Conservation (phyloP, 148 eudicot genomes). For the Dianthus caryophyllus region DNA sequence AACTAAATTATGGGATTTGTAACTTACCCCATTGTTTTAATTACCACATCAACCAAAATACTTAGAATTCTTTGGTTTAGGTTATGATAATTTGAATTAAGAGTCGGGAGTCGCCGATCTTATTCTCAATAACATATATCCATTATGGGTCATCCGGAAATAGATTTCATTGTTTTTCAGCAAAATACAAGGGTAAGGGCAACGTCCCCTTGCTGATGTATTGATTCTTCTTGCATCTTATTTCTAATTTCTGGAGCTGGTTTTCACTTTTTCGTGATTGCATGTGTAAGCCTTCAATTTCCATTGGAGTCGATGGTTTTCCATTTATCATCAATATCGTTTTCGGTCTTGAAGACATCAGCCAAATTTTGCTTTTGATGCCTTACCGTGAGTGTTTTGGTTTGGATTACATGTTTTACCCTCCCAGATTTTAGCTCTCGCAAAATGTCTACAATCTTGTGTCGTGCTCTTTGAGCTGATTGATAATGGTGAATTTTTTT, state of each 20-base stretch:
- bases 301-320: not conserved
- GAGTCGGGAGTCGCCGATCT: too few species aligned
- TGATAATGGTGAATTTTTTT: not conserved
- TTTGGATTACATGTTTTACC: not conserved
- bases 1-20: too few species aligned
- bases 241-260: not conserved
- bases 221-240: not conserved
- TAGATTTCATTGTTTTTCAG: not conserved
- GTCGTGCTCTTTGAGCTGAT: not conserved
- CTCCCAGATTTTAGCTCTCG: not conserved
- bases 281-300: not conserved
- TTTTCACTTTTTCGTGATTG: not conserved
- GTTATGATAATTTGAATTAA: too few species aligned
- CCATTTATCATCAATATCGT: not conserved
- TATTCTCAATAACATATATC: not conserved
- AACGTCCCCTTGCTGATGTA: not conserved
- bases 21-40: too few species aligned
- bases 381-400: not conserved
- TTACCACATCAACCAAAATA: too few species aligned
- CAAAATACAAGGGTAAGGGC: too few species aligned
- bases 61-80: too few species aligned
- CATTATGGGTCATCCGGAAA: not conserved
- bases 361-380: not conserved
- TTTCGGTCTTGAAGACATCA: not conserved
- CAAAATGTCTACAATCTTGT: not conserved